These are phyloP conservation scores for Erucastrum elatum DNA, from an alignment of 345 rosid species.

Conservation along the genomic window DNA sequence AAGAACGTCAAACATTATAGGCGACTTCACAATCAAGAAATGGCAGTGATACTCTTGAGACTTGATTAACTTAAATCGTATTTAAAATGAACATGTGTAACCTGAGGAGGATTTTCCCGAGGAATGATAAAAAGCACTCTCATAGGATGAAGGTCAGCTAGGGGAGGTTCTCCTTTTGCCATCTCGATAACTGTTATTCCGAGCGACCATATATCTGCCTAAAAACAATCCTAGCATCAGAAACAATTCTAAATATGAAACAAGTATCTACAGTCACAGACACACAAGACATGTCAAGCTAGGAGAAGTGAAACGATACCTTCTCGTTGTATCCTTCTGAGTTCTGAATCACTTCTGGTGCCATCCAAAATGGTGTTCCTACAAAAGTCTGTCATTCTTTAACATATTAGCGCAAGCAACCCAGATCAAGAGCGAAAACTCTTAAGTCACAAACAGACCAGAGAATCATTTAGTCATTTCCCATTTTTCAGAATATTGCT, in stretches of 20 bases:
- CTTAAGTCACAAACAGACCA: not conserved
- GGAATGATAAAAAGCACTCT: slow-evolving; percentile 98
- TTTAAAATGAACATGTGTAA: slow-evolving; percentile 40
- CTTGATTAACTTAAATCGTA: slow-evolving; percentile 11
- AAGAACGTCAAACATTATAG: slow-evolving; percentile 8
- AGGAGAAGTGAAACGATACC: slow-evolving; percentile 45
- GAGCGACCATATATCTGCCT: slow-evolving; percentile 99
- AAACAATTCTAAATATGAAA: slow-evolving; percentile 10
- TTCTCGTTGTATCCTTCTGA: slow-evolving; percentile 96
- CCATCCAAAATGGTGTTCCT: slow-evolving; percentile 99
- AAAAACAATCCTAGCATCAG: slow-evolving; percentile 34
- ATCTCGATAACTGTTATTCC: slow-evolving; percentile 98
- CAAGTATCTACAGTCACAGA: slow-evolving; percentile 12
- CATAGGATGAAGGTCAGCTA: slow-evolving; percentile 98
- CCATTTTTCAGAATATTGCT: not conserved
- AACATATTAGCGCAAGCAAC: slow-evolving; percentile 46
- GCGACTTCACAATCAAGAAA: slow-evolving; percentile 16
- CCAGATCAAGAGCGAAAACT: slow-evolving; percentile 21
- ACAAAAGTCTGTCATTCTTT: slow-evolving; percentile 82
- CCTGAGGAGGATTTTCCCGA: slow-evolving; percentile 99
- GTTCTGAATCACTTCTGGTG: slow-evolving; percentile 99
- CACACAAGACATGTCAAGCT: slow-evolving; percentile 22
- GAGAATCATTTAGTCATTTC: slow-evolving; percentile 6
- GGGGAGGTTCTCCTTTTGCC: slow-evolving; percentile 99
- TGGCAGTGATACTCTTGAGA: not conserved